Conservation (phyloP, 805 yeast species). For the Spathaspora boniae region DNA sequence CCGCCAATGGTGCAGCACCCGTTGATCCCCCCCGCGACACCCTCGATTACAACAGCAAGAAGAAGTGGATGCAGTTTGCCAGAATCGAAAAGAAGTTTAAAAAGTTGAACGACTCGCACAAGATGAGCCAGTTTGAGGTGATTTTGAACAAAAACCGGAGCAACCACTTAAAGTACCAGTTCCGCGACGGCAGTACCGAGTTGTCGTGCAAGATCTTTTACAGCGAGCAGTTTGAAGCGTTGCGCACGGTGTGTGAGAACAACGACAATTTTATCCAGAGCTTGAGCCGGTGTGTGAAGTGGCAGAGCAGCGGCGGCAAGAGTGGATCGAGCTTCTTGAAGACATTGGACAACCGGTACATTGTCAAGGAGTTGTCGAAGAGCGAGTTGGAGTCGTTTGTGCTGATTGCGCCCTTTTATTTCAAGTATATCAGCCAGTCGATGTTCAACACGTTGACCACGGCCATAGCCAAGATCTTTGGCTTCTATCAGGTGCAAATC, state of each 20-base stretch:
- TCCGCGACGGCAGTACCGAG: constrained; percentile 77
- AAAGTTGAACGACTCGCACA: constrained; percentile 21
- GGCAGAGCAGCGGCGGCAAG: constrained; percentile 97
- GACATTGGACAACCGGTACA: constrained; percentile 85
- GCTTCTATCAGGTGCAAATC: constrained; percentile 91
- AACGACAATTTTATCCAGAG: constrained; percentile 79
- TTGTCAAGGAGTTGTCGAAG: constrained; percentile 83
- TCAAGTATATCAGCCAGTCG: constrained; percentile 93
- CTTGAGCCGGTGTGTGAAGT: constrained; percentile 85
- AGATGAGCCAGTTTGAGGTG: constrained; percentile 47
- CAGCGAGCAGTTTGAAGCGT: constrained; percentile 95
- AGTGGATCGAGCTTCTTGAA: constrained; percentile 93
- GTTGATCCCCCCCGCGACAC: constrained; percentile 8
- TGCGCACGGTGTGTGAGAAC: constrained; percentile 78
- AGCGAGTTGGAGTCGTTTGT: constrained; percentile 91
- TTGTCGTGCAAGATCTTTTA: constrained; percentile 91
- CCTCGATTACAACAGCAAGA: constrained; percentile 19
- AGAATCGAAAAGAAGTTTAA: constrained; percentile 42
- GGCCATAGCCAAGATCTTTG: constrained; percentile 90
- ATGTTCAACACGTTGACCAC: constrained; percentile 93
- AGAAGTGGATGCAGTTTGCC: constrained; percentile 34
- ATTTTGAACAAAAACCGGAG: constrained; percentile 80
- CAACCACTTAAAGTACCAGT: constrained; percentile 88
- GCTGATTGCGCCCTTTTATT: constrained; percentile 93
- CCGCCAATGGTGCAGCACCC: too few species aligned